These are phyloP conservation scores for Coemansia pectinata DNA, from an alignment of 192 early-diverging fungal genomes.

Conservation along the genomic window DNA sequence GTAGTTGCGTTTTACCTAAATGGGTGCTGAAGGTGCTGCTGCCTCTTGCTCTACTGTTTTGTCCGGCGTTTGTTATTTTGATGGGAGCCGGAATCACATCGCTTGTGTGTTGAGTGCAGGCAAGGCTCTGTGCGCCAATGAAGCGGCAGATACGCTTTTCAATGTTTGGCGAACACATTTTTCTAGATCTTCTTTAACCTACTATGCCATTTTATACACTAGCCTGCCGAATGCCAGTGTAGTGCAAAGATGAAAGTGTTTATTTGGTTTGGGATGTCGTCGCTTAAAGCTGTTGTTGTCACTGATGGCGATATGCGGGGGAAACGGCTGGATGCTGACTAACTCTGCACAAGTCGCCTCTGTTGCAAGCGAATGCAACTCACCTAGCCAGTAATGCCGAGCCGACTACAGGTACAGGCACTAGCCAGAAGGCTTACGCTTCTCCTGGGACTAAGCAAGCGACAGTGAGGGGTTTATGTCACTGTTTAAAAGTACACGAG, in stretches of 20 bases:
- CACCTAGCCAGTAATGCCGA: neutral
- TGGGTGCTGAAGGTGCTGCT: neutral
- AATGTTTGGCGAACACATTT: neutral
- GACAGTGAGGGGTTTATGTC: neutral
- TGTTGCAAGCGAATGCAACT: neutral
- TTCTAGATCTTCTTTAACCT: neutral
- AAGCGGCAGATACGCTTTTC: neutral
- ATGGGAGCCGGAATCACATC: neutral
- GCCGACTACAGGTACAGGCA: neutral
- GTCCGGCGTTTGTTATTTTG: conserved; percentile 10
- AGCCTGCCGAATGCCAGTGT: neutral
- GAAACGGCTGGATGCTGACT: neutral
- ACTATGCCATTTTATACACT: neutral
- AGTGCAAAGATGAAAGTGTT: neutral
- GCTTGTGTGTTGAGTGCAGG: neutral
- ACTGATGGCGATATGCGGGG: neutral
- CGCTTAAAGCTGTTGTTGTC: neutral
- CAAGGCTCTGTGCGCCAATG: neutral
- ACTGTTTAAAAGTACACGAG: neutral
- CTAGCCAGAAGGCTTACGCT: neutral
- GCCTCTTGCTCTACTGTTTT: neutral
- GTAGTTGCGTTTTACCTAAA: neutral
- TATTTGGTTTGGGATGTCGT: neutral
- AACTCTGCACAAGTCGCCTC: neutral
- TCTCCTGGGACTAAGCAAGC: neutral